Evolutionary conservation across 2,329 filamentous ascomycete species (phyloP), one percentile per base, ranked within the genome.

Genomic region (Fusarium sp.): DNA sequence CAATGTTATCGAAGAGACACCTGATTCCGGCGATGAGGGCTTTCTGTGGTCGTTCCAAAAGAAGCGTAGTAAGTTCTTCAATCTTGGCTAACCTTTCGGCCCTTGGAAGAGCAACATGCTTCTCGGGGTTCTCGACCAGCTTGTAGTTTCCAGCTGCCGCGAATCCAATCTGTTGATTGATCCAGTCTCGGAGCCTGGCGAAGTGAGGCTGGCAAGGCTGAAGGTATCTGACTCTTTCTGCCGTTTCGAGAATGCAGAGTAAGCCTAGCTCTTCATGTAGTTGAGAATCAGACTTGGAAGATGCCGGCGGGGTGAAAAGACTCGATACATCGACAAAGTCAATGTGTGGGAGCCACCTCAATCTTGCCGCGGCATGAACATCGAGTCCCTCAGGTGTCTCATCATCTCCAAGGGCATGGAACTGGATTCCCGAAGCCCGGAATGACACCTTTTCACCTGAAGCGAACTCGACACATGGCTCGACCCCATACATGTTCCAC

Each of bases 51-150:
- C 60, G 41, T 8, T 27, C n/a, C 20, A 64, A 5, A 1, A 70
- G n/a, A 18, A 8, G 14, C 0, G 20, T 1, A 1, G 54, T 68
- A 1, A 64, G 6, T 5, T 70, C 59, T 1, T 64, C 60, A 25
- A 70, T 68, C 32, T 32, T 59, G 4, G 23, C 20, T 6, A 45
- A 9, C 4, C 68, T 64, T 0, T 34, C 27, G 6, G 20, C 43
- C 9, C 35, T 39, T 4, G 59, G 27, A 3, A 20, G 27, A 52
- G 43, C 11, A 14, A 70, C 27, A 41, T 56, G 34, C 11, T 48
- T 30, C 5, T 35, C 34, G 1, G 65, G 13, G 2, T 70, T 13
- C 10, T 48, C 84, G 52, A 85, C 85, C 2, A 87, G 76, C 20
- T 82, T 77, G 7, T 81, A 65, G 66, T 70, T 25, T 76, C 72